Base-by-base conservation (phyloP, 345 rosid genomes). In the Gynandropsis gynandra region DNA sequence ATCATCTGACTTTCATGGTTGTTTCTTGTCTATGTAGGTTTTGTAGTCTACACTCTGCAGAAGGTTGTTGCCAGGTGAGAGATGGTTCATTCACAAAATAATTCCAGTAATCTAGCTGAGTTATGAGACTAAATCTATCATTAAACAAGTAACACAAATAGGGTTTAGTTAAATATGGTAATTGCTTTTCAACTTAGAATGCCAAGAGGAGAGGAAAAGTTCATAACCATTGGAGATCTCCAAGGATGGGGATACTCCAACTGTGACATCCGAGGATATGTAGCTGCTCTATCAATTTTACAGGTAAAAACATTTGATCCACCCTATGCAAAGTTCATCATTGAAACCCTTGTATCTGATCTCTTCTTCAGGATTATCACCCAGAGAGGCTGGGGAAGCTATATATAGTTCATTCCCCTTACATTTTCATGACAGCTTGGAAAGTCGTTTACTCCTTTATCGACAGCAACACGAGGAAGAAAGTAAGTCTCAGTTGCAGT, bases 301-400 rank as follows among this genome's bases (percentile, higher is more conserved):
- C 98, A 90, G 97, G 97, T 84, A 4, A 31, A 37, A 10, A 50
- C 27, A 21, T n/a, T 24, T 15, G 12, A 31, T 14, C 42, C 7
- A 4, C 1, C 5, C 29, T 24, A 5, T 27, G 11, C 20, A 1
- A 42, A 19, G 47, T 24, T 24, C 29, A 24, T 24, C 29, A 5
- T 2, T 24, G 5, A 24, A 2, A n/a, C n/a, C n/a, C n/a, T n/a
- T n/a, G n/a, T n/a, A n/a, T n/a, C n/a, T n/a, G n/a, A n/a, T n/a
- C 68, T 16, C 58, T 18, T 21, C 65, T 29, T 40, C 77, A 83
- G 98, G 98, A 90, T 50, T 84, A 81, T 59, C 86, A 74, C 51
- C 98, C 96, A 0, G 96, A 90, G 76, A 79, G 98, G 68, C 68
- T 90, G 12, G 98, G 82, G 41, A 90, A 82, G 52, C 60, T 84